Evolutionary conservation across 345 rosid species (phyloP), one percentile per base, ranked within the genome.

Genomic region (Salix arbutifolia): DNA sequence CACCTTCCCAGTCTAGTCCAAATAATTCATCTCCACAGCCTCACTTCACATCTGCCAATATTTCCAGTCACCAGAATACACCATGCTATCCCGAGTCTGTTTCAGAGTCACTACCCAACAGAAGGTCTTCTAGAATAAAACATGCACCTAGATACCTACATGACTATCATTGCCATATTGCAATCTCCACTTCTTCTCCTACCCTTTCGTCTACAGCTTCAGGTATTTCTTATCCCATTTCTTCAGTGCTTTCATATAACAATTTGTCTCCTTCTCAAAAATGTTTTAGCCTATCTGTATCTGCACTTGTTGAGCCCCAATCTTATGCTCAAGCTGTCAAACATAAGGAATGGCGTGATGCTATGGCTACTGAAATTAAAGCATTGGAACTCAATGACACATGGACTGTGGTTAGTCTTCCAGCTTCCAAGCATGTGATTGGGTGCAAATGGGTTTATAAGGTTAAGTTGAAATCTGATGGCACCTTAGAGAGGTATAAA

Each of bases 401-500:
- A 5, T 72, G 75, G 75, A 8, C 16, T 6, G 0, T 30, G 2
- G 19, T 8, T 3, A 1, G 18, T 19, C 42, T 72, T 25, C 46
- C 75, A 2, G 1, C 75, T 14, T 5, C 26, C 0, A 72, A 56
- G 9, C 25, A 16, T 4, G 23, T 46, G 0, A 56, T 52, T 13
- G 66, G 66, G 14, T 72, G 53, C 30, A 28, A 56, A 53, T 72
- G 75, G 75, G 75, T 72, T 1, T 72, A 72, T 9, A 53, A 58
- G 3, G 31, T 72, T 3, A 72, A 72, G 21, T 37, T 23, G 0
- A 0, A 56, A 4, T 18, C 33, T 12, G 11, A 72, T 53, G 74
- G 74, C 4, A 17, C 60, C 0, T 9, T 71, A 2, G 74, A 71
- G 19, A 37, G 40, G 40, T 37, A 37, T 7, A 37, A 37, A 37